A percentile compares a stretch with the other conserved stretches of the same genome.
Evolutionary conservation across 306 rosid genomes (phyloP).

Genomic region (Delonix regia): DNA sequence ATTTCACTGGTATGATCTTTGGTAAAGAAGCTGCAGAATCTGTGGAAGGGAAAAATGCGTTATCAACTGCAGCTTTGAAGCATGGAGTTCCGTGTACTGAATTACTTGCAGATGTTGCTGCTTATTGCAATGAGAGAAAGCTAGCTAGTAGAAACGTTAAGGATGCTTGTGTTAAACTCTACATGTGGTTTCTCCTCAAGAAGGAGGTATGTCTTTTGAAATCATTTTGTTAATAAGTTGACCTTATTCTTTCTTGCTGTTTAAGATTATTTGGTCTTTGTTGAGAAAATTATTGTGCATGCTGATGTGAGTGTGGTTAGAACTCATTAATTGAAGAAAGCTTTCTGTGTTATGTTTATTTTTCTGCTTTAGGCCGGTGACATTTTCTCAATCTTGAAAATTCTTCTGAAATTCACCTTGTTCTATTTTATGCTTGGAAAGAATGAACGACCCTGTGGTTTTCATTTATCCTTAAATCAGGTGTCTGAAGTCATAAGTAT

Average conservation of each 20-base stretch:
- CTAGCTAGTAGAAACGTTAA: constrained; percentile 70
- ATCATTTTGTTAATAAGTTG: neutral
- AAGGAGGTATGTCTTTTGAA: constrained; percentile 55
- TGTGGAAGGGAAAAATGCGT: constrained; percentile 59
- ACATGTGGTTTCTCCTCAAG: constrained; percentile 78
- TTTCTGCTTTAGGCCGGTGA: neutral
- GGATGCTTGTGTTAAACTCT: constrained; percentile 84
- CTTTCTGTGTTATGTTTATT: neutral
- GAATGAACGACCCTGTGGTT: neutral
- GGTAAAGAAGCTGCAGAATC: constrained; percentile 76
- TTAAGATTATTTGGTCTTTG: neutral
- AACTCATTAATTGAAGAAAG: neutral
- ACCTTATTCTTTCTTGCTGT: neutral
- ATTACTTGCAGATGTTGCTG: constrained; percentile 62
- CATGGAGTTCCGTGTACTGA: constrained; percentile 60
- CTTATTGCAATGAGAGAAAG: constrained; percentile 78
- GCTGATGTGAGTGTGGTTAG: neutral
- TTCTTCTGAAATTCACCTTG: neutral
- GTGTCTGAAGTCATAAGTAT: neutral
- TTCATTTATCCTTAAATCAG: neutral
- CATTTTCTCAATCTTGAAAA: neutral
- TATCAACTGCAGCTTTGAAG: constrained; percentile 71
- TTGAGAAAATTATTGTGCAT: neutral
- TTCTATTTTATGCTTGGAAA: neutral
- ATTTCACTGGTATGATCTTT: constrained; percentile 74